Percentiles rank a stretch among this genome's conserved stretches.
phyloP scores from a whole-genome alignment of 495 filamentous ascomycete species.

The Aspergillus leporis region DNA sequence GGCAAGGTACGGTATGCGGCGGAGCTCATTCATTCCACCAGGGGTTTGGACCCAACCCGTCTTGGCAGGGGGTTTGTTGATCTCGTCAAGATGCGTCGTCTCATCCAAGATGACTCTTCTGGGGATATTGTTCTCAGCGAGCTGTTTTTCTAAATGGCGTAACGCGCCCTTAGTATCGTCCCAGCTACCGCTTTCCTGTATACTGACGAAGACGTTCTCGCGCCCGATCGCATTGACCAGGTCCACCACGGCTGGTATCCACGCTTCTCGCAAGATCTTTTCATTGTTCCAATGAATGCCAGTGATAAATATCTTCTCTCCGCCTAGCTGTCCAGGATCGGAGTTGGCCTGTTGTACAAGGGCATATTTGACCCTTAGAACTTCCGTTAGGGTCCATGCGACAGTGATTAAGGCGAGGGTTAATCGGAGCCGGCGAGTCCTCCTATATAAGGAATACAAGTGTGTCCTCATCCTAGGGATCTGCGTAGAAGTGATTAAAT shows the following conservation, averaged over 20 bases:
- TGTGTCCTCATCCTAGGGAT: not conserved
- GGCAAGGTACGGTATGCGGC: slow-evolving; percentile 71
- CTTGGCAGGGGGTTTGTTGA: slow-evolving; percentile 34
- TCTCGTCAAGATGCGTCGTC: slow-evolving; percentile 57
- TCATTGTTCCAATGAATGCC: slow-evolving; percentile 73
- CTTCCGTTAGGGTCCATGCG: not conserved
- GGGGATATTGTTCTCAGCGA: slow-evolving; percentile 53
- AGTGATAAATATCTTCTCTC: slow-evolving; percentile 61
- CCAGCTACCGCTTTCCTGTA: slow-evolving; percentile 72
- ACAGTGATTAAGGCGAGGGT: not conserved
- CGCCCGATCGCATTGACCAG: slow-evolving; percentile 58
- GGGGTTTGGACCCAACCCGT: slow-evolving; percentile 28
- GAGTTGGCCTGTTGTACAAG: not conserved
- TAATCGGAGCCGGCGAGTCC: not conserved
- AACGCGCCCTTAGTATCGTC: slow-evolving; percentile 69
- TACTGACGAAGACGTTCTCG: slow-evolving; percentile 68
- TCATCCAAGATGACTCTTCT: slow-evolving; percentile 54
- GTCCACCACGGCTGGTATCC: slow-evolving; percentile 60
- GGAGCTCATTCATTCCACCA: slow-evolving; percentile 43
- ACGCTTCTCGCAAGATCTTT: slow-evolving; percentile 57
- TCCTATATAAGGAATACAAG: not conserved
- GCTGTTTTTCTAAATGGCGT: slow-evolving; percentile 54
- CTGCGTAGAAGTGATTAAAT: not conserved
- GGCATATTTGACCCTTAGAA: not conserved
- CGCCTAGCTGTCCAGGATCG: not conserved